Evolutionary conservation across 208 protist genomes (phyloP).

Genomic region (Herpetomonas tarakana): DNA sequence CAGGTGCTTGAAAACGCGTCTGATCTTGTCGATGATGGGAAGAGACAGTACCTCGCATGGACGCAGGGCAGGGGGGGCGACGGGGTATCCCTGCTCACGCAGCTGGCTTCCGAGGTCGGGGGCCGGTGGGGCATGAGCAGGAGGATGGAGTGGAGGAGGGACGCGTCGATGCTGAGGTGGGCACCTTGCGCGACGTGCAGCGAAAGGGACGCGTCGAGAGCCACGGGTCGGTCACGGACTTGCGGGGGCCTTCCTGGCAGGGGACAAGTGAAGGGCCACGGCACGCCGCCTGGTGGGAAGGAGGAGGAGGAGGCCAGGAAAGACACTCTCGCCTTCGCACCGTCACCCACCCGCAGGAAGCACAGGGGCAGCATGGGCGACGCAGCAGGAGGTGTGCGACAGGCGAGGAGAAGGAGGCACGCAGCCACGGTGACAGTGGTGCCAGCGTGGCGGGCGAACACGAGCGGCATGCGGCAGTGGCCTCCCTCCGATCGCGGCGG

Average conservation of each 20-base stretch:
- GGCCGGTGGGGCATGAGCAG: too few relatives aligned
- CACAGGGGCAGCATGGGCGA: not conserved
- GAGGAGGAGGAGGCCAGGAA: too few relatives aligned
- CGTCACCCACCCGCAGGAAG: too few relatives aligned
- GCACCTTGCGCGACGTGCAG: not conserved
- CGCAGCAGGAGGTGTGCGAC: not conserved
- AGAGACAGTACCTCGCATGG: too few relatives aligned
- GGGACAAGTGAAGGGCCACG: too few relatives aligned
- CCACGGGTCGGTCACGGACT: not conserved
- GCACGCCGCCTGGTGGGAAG: too few relatives aligned
- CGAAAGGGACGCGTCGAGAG: not conserved
- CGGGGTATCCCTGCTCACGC: not conserved
- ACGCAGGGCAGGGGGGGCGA: too few relatives aligned
- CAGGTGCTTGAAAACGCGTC: too few relatives aligned
- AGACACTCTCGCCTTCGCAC: too few relatives aligned
- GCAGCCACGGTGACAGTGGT: not conserved
- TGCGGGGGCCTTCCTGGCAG: not conserved
- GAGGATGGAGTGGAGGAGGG: not conserved
- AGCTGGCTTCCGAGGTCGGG: too few relatives aligned
- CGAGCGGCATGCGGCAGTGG: not conserved
- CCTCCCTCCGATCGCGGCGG: not conserved
- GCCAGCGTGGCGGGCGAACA: not conserved
- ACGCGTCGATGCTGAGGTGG: not conserved
- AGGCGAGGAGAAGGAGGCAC: not conserved
- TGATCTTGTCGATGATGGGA: too few relatives aligned